A percentile compares a stretch with the other conserved stretches of the same genome.
Conservation (phyloP, 345 rosid species). For the Populus alba region DNA sequence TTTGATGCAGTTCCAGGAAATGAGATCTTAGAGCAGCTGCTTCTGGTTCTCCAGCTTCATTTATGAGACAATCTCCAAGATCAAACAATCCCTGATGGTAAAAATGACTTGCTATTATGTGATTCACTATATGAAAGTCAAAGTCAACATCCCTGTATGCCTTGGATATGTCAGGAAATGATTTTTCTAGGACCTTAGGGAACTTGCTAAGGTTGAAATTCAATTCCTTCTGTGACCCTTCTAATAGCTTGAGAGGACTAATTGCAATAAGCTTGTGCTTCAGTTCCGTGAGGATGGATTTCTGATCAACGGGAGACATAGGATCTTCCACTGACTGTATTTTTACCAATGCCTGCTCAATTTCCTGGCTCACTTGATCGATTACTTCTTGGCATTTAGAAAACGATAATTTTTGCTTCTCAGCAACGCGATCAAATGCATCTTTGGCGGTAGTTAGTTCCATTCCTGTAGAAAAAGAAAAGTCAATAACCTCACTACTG, state of each 20-base stretch:
- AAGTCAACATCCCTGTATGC: conserved; percentile 64
- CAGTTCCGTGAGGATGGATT: conserved; percentile 44
- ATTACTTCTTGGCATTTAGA: conserved; percentile 47
- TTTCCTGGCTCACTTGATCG: conserved; percentile 46
- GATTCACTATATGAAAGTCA: conserved; percentile 49
- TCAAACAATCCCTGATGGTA: conserved; percentile 77
- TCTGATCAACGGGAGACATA: conserved; percentile 29
- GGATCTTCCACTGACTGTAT: conserved; percentile 31
- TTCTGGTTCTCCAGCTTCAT: conserved; percentile 58
- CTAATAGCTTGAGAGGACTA: conserved; percentile 47
- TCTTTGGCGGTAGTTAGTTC: conserved; percentile 48
- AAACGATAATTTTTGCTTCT: conserved; percentile 62
- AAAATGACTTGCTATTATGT: conserved; percentile 62
- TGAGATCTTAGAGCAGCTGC: conserved; percentile 42
- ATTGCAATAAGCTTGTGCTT: conserved; percentile 48
- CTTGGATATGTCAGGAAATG: conserved; percentile 64
- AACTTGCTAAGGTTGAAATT: conserved; percentile 47
- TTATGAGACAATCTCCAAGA: conserved; percentile 64
- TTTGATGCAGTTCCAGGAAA: conserved; percentile 48
- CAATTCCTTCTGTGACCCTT: conserved; percentile 58
- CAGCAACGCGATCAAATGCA: conserved; percentile 56
- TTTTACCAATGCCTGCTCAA: conserved; percentile 46
- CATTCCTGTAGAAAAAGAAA: conserved; percentile 42
- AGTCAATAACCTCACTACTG: background rate
- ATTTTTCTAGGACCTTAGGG: conserved; percentile 55